A percentile compares a stretch with the other conserved stretches of the same genome.
phyloP scores from a whole-genome alignment of 163 green algal species.

The Coccomyxa subellipsoidea region DNA sequence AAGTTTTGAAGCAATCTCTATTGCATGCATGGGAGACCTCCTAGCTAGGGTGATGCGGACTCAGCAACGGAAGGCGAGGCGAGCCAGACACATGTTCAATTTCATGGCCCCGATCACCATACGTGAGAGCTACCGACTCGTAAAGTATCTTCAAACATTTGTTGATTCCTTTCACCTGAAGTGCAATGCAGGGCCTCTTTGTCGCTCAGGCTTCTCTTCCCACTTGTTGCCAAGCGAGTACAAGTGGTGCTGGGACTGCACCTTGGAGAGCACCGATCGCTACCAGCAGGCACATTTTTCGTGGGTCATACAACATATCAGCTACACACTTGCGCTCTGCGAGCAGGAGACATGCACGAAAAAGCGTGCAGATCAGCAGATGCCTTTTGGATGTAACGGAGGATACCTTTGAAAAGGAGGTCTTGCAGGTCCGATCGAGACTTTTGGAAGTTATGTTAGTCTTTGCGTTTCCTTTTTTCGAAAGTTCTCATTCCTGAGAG shows the following conservation, averaged over 20 bases:
- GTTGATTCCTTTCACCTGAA: background rate
- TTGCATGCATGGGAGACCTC: background rate
- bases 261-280: background rate
- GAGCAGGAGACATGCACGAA: background rate
- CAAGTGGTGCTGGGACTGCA: background rate
- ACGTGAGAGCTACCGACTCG: too few relatives aligned
- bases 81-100: background rate
- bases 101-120: background rate
- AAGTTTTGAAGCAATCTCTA: background rate
- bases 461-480: background rate
- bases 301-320: background rate
- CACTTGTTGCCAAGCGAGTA: background rate
- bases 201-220: background rate
- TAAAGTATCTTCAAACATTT: too few relatives aligned
- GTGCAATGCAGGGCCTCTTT: background rate
- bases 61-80: background rate
- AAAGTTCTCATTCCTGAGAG: background rate
- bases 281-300: background rate
- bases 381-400: slow-evolving; percentile 11
- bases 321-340: background rate
- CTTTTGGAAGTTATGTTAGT: background rate
- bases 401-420: slow-evolving; percentile 11
- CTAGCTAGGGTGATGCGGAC: background rate
- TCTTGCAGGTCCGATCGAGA: slow-evolving; percentile 6
- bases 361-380: background rate